Evolutionary conservation across 1,139 yeast genomes (phyloP).

Genomic region (Debaryomyces nepalensis): DNA sequence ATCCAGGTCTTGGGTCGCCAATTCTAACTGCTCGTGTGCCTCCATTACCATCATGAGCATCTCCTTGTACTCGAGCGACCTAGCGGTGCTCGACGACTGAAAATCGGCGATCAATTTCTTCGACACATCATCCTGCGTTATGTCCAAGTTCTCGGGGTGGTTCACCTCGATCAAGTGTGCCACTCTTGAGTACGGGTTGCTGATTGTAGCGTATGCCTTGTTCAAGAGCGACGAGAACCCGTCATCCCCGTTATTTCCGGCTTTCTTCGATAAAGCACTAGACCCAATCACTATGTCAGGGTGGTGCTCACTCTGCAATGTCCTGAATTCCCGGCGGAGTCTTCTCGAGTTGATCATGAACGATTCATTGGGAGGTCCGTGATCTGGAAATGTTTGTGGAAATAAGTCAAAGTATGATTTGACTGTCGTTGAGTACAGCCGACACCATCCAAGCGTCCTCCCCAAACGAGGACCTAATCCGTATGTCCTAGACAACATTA

Average conservation of each 20-base stretch:
- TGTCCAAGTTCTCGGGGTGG: conserved; percentile 46
- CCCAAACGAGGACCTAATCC: neutral
- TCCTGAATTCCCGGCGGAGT: conserved; percentile 75
- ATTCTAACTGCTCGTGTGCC: conserved; percentile 75
- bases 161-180: conserved; percentile 42
- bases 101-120: conserved; percentile 39
- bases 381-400: conserved; percentile 73
- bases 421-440: conserved; percentile 15
- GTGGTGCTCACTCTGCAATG: conserved; percentile 73
- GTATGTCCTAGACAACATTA: neutral
- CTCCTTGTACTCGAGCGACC: conserved; percentile 53
- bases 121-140: conserved; percentile 45
- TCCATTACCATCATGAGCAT: conserved; percentile 77
- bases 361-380: conserved; percentile 67
- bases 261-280: conserved; percentile 22
- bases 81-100: conserved; percentile 36
- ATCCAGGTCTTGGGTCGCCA: conserved; percentile 62
- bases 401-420: conserved; percentile 60
- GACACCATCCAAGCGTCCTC: neutral
- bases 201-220: conserved; percentile 72
- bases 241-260: conserved; percentile 23
- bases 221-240: conserved; percentile 61
- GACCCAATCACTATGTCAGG: conserved; percentile 67
- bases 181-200: conserved; percentile 67
- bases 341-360: conserved; percentile 59